These are phyloP conservation scores for Herpetomonas tarakana DNA, from an alignment of 208 protist genomes.

Conservation along the genomic window DNA sequence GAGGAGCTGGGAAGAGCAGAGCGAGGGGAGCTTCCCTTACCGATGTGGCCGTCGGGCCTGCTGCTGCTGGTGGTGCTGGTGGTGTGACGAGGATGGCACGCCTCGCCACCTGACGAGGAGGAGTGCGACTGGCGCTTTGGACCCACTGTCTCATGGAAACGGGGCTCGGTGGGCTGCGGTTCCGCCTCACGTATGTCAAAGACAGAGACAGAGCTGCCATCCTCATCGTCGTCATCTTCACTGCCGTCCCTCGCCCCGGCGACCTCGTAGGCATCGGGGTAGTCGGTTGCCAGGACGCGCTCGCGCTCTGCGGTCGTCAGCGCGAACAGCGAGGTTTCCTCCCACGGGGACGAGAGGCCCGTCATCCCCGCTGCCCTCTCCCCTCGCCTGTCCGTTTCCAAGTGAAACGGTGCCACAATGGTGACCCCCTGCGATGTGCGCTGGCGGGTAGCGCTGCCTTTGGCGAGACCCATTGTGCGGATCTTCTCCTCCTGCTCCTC, in stretches of 20 bases:
- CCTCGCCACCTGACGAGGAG: background rate
- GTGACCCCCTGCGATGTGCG: background rate
- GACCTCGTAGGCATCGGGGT: no score
- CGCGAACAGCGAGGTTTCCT: background rate
- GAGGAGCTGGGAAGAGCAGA: no score
- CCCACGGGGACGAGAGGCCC: background rate
- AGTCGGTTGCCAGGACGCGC: background rate
- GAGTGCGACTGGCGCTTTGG: no score
- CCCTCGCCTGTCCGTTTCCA: constrained; percentile 1
- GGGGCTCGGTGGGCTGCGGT: background rate
- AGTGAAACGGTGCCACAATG: constrained; percentile 4
- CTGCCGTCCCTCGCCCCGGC: no score
- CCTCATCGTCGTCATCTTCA: background rate
- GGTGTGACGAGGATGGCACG: background rate
- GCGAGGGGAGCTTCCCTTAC: no score
- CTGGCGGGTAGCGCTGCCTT: background rate
- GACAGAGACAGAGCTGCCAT: background rate
- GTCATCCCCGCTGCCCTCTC: background rate
- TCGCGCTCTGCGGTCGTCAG: constrained; percentile 2
- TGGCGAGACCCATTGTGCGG: constrained; percentile 24
- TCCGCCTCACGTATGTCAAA: background rate
- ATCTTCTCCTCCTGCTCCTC: constrained; percentile 44
- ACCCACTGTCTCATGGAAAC: background rate
- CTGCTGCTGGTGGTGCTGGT: no score
- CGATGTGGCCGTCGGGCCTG: no score